A percentile compares a stretch with the other conserved stretches of the same genome.
Conservation (phyloP, 164 flowering plant genomes). For the Chimonanthus praecox region DNA sequence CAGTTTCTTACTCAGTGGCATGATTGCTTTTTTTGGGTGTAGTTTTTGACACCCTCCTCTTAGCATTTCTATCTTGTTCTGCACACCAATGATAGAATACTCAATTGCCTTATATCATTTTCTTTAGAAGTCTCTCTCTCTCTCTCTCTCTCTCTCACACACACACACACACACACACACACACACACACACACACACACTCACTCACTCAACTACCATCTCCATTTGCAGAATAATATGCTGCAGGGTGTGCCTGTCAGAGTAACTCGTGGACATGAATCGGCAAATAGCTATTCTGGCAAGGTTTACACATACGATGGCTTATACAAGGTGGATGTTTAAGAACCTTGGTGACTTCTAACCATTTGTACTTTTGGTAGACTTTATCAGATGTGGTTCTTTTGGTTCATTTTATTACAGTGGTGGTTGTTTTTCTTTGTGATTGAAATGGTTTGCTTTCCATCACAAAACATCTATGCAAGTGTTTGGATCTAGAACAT, state of each 20-base stretch:
- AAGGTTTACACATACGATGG: constrained; percentile 96
- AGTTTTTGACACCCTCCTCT: neutral
- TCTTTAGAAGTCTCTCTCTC: neutral
- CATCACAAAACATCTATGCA: too few relatives aligned
- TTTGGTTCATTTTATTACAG: neutral
- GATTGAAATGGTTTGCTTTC: neutral
- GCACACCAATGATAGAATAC: neutral
- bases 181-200: too few relatives aligned
- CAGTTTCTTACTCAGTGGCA: neutral
- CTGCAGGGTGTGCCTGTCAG: constrained; percentile 75
- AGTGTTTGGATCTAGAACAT: neutral
- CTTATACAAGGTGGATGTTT: constrained; percentile 58
- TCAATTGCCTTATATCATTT: too few relatives aligned
- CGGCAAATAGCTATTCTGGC: constrained; percentile 54
- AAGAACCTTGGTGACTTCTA: neutral
- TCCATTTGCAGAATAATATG: constrained; percentile 47
- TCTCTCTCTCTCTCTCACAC: neutral
- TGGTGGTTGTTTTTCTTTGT: neutral
- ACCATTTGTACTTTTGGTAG: too few relatives aligned
- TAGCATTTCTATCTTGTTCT: neutral
- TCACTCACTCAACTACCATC: neutral
- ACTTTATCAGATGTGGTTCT: neutral
- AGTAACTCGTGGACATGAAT: constrained; percentile 76
- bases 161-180: too few relatives aligned
- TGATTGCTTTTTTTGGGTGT: neutral